phyloP scores from a whole-genome alignment of 164 flowering plant genomes.

The Chloranthus sessilifolius region DNA sequence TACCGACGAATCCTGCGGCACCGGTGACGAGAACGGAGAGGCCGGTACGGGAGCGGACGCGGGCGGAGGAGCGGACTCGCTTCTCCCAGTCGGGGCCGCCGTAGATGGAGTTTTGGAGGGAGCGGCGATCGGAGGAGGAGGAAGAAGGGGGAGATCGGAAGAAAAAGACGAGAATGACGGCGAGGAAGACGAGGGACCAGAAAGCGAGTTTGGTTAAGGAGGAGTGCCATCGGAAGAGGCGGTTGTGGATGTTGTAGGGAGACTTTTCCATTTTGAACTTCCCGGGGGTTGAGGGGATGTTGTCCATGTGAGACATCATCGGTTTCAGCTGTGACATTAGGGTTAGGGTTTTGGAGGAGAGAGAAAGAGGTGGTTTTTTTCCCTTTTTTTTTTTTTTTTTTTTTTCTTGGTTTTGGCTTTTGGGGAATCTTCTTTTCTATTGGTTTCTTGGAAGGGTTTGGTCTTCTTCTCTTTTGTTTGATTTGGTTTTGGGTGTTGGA shows the following conservation, averaged over 20 bases:
- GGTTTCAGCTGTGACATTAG: slow-evolving; percentile 42
- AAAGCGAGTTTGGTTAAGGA: slow-evolving; percentile 58
- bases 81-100: slow-evolving; percentile 75
- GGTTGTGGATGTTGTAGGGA: slow-evolving; percentile 22
- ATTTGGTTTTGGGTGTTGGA: too few species aligned
- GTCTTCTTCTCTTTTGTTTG: too few species aligned
- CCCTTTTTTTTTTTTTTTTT: too few species aligned
- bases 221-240: slow-evolving; percentile 47
- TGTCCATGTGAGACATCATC: slow-evolving; percentile 47
- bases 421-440: too few species aligned
- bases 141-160: slow-evolving; percentile 41
- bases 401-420: too few species aligned
- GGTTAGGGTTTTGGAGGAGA: slow-evolving; percentile 1
- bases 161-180: slow-evolving; percentile 56
- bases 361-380: slow-evolving; percentile 11
- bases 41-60: slow-evolving; percentile 49
- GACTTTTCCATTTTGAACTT: slow-evolving; percentile 95
- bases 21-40: slow-evolving; percentile 83
- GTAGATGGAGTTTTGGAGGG: slow-evolving; percentile 39
- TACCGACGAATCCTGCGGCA: slow-evolving; percentile 91
- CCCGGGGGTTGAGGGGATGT: slow-evolving; percentile 83
- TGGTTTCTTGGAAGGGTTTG: too few species aligned
- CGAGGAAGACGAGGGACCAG: slow-evolving; percentile 56
- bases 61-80: slow-evolving; percentile 58
- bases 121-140: slow-evolving; percentile 32